Evolutionary conservation across 148 eudicot genomes (phyloP).

Genomic region (Fagopyrum homotropicum): DNA sequence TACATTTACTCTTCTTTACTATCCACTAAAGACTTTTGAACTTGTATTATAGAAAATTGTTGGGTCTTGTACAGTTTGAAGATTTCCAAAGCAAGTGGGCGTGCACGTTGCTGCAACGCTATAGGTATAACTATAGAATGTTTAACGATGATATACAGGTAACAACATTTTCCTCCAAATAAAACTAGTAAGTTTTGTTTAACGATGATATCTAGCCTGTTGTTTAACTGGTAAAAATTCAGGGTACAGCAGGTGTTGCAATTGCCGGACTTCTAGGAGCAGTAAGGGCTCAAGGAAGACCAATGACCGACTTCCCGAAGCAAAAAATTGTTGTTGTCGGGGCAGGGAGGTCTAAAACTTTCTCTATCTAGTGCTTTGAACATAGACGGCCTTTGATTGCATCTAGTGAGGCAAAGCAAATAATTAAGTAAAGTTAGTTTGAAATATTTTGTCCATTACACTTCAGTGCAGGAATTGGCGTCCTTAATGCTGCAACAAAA

Average conservation of each 20-base stretch:
- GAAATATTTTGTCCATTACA: neutral
- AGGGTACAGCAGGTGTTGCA: conserved; percentile 99
- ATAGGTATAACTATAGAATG: conserved; percentile 84
- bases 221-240: conserved; percentile 8
- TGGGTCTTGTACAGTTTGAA: conserved; percentile 59
- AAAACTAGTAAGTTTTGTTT: neutral
- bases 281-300: conserved; percentile 96
- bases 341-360: conserved; percentile 79
- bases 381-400: no score
- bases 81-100: conserved; percentile 99
- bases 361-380: neutral
- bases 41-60: neutral
- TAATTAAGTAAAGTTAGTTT: no score
- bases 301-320: conserved; percentile 94
- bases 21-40: neutral
- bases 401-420: no score
- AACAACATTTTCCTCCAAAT: conserved; percentile 7
- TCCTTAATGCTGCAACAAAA: conserved; percentile 94
- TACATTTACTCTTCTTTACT: conserved; percentile 12
- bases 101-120: conserved; percentile 83
- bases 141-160: conserved; percentile 99
- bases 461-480: conserved; percentile 97
- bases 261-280: conserved; percentile 98
- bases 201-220: neutral
- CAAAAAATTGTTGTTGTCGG: conserved; percentile 98